Conservation (phyloP, 108 stramenopile species). For the Schizochytrium sp. region DNA sequence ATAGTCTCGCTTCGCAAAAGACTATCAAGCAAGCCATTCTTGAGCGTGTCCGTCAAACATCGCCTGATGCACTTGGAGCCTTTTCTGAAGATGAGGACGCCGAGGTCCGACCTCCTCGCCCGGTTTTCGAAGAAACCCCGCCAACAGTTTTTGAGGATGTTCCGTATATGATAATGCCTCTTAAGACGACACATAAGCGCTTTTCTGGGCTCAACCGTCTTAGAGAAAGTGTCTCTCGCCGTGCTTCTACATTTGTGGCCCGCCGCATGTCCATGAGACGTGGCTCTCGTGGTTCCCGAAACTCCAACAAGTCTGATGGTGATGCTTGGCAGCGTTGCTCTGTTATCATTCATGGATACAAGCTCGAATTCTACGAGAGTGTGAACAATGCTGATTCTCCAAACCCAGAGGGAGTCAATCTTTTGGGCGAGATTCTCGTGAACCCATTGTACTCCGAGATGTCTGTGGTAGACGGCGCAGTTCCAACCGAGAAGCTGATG, state of each 20-base stretch:
- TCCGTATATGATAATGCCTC: not conserved
- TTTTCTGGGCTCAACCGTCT: not conserved
- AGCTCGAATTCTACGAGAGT: not conserved
- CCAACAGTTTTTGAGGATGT: slow-evolving; percentile 4
- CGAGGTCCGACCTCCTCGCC: slow-evolving; percentile 14
- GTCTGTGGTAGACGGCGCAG: not conserved
- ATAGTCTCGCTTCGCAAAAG: not conserved
- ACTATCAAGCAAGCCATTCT: not conserved
- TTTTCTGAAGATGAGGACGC: not conserved
- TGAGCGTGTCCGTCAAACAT: not conserved
- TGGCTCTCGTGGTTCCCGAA: too few relatives aligned
- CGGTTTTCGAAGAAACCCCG: not conserved
- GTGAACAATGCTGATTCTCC: not conserved
- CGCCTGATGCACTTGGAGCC: not conserved
- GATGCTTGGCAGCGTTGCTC: not conserved
- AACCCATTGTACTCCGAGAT: not conserved
- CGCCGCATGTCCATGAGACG: not conserved
- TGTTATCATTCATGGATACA: slow-evolving; percentile 16
- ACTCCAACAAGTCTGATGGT: not conserved
- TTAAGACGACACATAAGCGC: not conserved
- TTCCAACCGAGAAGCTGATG: not conserved
- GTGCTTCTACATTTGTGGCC: not conserved
- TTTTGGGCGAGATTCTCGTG: not conserved
- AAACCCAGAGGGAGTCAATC: not conserved
- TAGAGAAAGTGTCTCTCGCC: not conserved